phyloP scores from a whole-genome alignment of 495 filamentous ascomycete genomes.

The Penicillium simplicissimum region DNA sequence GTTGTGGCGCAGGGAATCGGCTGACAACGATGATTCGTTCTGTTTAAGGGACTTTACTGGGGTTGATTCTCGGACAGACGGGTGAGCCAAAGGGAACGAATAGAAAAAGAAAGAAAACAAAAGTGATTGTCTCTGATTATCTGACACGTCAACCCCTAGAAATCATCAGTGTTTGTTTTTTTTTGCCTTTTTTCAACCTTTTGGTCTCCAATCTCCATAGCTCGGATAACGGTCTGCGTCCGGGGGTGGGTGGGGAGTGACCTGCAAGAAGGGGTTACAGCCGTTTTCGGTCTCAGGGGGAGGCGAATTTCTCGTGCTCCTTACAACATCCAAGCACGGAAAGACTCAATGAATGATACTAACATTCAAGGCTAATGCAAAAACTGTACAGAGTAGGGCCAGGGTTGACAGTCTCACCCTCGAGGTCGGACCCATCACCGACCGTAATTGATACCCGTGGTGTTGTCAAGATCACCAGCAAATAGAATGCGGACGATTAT shows the following conservation, averaged over 20 bases:
- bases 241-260: conserved; percentile 1
- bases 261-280: neutral
- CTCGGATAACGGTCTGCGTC: conserved; percentile 11
- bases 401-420: conserved; percentile 15
- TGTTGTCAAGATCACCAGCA: conserved; percentile 1
- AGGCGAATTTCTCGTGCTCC: conserved; percentile 1
- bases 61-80: neutral
- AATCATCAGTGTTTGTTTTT: neutral
- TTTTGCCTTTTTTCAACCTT: neutral
- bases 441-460: conserved; percentile 24
- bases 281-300: neutral
- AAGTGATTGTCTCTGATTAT: neutral
- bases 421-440: conserved; percentile 17
- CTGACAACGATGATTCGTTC: conserved; percentile 12
- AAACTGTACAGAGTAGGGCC: neutral
- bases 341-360: neutral
- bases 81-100: neutral
- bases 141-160: conserved; percentile 15
- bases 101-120: conserved; percentile 1
- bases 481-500: conserved; percentile 16
- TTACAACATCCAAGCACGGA: neutral
- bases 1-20: conserved; percentile 17
- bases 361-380: no score
- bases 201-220: neutral
- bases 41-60: neutral